phyloP scores from a whole-genome alignment of 345 rosid species.

The Cardamine resedifolia region DNA sequence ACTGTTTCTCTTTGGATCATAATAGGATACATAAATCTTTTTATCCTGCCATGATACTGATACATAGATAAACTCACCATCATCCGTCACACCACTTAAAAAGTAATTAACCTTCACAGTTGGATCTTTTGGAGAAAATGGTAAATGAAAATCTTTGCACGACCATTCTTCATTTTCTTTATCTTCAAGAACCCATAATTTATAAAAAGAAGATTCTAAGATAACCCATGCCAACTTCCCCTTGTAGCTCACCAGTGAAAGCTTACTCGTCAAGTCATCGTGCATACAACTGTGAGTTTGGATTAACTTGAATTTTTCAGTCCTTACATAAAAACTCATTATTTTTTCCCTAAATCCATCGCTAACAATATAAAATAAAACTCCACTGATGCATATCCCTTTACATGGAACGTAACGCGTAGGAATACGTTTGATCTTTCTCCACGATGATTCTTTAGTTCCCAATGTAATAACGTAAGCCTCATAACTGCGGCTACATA shows the following conservation, averaged over 20 bases:
- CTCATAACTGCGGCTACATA: not conserved
- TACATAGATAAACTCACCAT: slow-evolving; percentile 5
- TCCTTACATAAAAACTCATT: not conserved
- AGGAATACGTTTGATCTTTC: not conserved
- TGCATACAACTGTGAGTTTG: not conserved
- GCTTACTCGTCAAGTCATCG: not conserved
- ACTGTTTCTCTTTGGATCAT: slow-evolving; percentile 8
- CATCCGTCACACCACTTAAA: not conserved
- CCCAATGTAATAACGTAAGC: slow-evolving; percentile 5
- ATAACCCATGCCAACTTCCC: slow-evolving; percentile 9
- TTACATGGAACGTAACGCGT: not conserved
- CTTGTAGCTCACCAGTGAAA: slow-evolving; percentile 1
- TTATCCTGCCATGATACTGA: slow-evolving; percentile 3
- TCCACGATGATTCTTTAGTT: slow-evolving; percentile 6
- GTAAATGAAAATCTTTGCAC: slow-evolving; percentile 5
- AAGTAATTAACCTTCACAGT: not conserved
- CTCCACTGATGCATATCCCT: slow-evolving; percentile 16
- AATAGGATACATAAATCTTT: not conserved
- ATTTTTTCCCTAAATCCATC: not conserved
- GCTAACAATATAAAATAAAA: not conserved
- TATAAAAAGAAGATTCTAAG: not conserved
- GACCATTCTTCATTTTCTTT: not conserved
- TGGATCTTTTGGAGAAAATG: not conserved
- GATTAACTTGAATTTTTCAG: not conserved
- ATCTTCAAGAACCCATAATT: slow-evolving; percentile 26